Conservation (phyloP, 75 land plant genomes). For the Cryptomeria japonica region DNA sequence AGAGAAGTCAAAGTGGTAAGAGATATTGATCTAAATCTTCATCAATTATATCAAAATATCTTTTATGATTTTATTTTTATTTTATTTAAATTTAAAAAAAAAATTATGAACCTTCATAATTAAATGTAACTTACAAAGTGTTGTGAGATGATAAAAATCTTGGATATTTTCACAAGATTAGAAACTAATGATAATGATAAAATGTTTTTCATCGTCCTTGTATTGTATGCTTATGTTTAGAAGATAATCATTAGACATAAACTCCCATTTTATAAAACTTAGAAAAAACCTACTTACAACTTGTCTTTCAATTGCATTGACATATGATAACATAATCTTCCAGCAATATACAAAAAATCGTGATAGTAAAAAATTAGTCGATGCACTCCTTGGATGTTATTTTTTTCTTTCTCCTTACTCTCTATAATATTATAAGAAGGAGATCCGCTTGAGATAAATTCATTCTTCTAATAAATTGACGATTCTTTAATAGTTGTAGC, state of each 20-base stretch:
- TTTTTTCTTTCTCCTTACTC: conserved; percentile 11
- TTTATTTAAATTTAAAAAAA: background rate
- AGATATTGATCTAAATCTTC: background rate
- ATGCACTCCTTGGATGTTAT: conserved; percentile 44
- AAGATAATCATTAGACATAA: background rate
- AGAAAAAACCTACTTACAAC: conserved; percentile 92
- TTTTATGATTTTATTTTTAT: background rate
- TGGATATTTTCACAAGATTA: background rate
- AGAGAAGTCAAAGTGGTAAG: background rate
- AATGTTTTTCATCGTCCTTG: background rate
- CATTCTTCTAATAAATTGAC: conserved; percentile 9
- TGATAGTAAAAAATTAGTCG: conserved; percentile 61
- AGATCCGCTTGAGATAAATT: conserved; percentile 13
- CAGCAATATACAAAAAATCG: conserved; percentile 89
- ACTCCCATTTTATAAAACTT: conserved; percentile 30
- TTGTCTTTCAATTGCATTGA: conserved; percentile 73
- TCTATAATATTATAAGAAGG: background rate
- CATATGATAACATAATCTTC: conserved; percentile 75
- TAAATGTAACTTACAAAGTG: background rate
- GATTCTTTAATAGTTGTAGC: background rate
- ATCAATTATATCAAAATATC: background rate
- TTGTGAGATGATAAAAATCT: background rate
- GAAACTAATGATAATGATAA: background rate
- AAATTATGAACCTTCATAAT: background rate
- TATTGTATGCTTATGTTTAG: background rate